Evolutionary conservation across 2,329 filamentous ascomycete genomes (phyloP), one percentile per base, ranked within the genome.

Genomic region (Aureobasidium melanogenum): DNA sequence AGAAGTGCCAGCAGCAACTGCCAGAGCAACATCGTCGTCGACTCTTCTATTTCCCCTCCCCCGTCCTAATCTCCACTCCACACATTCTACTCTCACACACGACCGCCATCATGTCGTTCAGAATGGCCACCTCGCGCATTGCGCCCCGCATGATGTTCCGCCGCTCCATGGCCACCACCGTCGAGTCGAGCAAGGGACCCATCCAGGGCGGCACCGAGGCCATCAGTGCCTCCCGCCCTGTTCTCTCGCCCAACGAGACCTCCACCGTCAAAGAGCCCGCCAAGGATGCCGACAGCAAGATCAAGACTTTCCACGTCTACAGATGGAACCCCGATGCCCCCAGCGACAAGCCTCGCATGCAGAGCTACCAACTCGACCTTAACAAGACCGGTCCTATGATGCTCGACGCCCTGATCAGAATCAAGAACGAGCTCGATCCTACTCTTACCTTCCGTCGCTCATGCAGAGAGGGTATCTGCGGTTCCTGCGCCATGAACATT

Each of bases 301-400:
- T 89, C 79, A 97, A 97, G 87, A 91, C 88, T 56, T 99, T 99
- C 85, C 88, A 96, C 77, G 88, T 99, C 81, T 99, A 99, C 86
- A 86, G 94, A 75, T 99, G 94, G 94, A 96, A 95, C 75, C 94
- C 94, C 64, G 94, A 97, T 74, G 83, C 87, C 74, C 94, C 94
- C 63, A 85, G 86, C 71, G 87, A 89, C 77, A 99, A 99, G 86
- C 94, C 94, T 64, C 84, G 82, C 75, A 96, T 99, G 89, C 91
- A 99, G 82, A 85, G 84, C 68, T 99, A 97, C 80, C 89, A 89
- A 38, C 82, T 99, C 71, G 94, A 99, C 74, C 80, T 99, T 69
- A 97, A 97, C 83, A 97, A 97, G 88, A 99, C 94, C 44, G 94
- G 94, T 34, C 94, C 94, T 68, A 99, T 99, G 94, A 87, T 99